Evolutionary conservation across 495 filamentous ascomycete species (phyloP).

Genomic region (Penicillium longicatenatum): DNA sequence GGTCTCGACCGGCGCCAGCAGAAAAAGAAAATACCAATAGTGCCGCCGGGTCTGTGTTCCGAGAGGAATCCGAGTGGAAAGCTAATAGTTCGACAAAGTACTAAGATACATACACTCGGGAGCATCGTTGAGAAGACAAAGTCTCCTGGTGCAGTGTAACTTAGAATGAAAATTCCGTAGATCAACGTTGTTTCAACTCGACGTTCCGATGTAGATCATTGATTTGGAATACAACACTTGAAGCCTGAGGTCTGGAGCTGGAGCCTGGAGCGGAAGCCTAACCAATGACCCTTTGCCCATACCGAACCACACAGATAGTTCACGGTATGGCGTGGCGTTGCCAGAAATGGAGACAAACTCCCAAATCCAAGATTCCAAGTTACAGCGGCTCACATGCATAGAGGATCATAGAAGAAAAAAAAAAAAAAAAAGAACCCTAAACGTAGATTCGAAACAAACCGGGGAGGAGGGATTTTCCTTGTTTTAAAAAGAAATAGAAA

Average conservation of each 20-base stretch:
- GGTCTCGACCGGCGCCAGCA: background rate
- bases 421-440: background rate
- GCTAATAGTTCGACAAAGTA: background rate
- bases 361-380: background rate
- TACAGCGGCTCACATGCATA: conserved; percentile 3
- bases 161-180: background rate
- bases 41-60: background rate
- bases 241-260: background rate
- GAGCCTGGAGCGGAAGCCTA: background rate
- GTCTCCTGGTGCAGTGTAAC: conserved; percentile 2
- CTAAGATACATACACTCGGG: background rate
- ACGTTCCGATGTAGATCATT: background rate
- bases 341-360: background rate
- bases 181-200: background rate
- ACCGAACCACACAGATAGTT: background rate
- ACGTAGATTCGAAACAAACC: background rate
- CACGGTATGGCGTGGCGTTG: background rate
- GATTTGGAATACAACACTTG: background rate
- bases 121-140: background rate
- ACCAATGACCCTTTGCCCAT: background rate
- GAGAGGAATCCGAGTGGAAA: background rate
- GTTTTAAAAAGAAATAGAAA: too few species aligned
- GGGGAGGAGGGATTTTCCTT: background rate
- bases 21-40: conserved; percentile 14
- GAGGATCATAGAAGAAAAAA: background rate